A percentile compares a stretch with the other conserved stretches of the same genome.
Conservation (phyloP, 2,329 filamentous ascomycete genomes). For the Scedosporium apiospermum region DNA sequence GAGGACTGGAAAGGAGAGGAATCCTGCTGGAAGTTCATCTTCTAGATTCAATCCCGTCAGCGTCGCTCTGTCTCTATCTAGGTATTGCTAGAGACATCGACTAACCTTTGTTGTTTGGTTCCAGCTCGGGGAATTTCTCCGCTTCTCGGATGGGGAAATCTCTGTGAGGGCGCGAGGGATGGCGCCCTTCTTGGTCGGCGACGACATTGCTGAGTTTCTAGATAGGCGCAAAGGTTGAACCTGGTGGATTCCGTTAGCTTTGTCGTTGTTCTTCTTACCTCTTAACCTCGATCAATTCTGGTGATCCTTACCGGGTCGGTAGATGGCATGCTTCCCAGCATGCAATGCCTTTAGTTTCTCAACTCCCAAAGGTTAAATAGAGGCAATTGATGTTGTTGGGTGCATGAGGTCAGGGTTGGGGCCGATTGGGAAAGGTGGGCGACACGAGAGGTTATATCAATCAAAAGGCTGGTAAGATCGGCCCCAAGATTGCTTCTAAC, state of each 20-base stretch:
- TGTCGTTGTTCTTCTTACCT: not conserved
- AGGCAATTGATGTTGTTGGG: not conserved
- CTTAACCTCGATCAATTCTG: not conserved
- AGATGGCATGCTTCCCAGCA: conserved; percentile 1
- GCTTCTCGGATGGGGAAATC: conserved; percentile 74
- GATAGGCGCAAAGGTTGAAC: conserved; percentile 73
- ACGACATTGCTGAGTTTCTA: conserved; percentile 51
- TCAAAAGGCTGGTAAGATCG: not conserved
- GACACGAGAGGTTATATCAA: not conserved
- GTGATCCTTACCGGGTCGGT: conserved; percentile 1
- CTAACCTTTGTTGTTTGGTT: conserved; percentile 65
- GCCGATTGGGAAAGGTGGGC: not conserved
- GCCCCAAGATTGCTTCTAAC: not conserved
- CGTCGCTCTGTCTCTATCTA: conserved; percentile 3
- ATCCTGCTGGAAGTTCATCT: conserved; percentile 60
- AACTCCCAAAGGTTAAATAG: not conserved
- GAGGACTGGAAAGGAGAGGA: conserved; percentile 82
- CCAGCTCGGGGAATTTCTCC: conserved; percentile 89
- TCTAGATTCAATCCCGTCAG: conserved; percentile 35
- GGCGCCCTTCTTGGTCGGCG: conserved; percentile 55
- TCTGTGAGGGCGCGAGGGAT: conserved; percentile 74
- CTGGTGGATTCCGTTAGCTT: conserved; percentile 27
- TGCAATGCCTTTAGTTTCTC: not conserved
- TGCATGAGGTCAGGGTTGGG: not conserved
- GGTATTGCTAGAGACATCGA: conserved; percentile 5